Percentiles rank a stretch among this genome's conserved stretches.
Conservation (phyloP, 2,329 filamentous ascomycete genomes). For the Sarocladiaceae sp. region DNA sequence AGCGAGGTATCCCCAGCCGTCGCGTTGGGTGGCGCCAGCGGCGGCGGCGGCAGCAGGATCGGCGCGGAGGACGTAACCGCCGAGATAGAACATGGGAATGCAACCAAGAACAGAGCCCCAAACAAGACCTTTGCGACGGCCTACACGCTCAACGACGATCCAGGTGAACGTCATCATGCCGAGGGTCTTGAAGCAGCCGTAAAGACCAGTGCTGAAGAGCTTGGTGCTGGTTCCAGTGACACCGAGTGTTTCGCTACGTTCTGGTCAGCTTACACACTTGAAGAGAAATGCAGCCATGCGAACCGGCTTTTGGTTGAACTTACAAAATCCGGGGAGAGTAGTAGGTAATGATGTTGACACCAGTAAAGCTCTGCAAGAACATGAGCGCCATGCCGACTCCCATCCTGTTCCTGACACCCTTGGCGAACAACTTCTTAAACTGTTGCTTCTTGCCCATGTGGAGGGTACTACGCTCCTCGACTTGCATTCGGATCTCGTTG, state of each 20-base stretch:
- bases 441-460: slow-evolving; percentile 23
- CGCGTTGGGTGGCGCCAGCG: slow-evolving; percentile 37
- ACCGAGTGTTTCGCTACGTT: slow-evolving; percentile 25
- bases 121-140: slow-evolving; percentile 44
- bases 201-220: slow-evolving; percentile 36
- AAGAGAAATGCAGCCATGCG: too few relatives aligned
- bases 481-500: slow-evolving; percentile 47
- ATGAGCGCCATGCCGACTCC: slow-evolving; percentile 44
- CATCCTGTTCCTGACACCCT: slow-evolving; percentile 35
- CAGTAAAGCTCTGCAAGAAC: slow-evolving; percentile 29
- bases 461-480: slow-evolving; percentile 34
- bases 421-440: slow-evolving; percentile 29
- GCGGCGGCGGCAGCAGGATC: slow-evolving; percentile 35
- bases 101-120: slow-evolving; percentile 30
- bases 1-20: slow-evolving; percentile 37
- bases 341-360: slow-evolving; percentile 59
- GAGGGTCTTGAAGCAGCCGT: slow-evolving; percentile 33
- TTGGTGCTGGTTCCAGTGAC: slow-evolving; percentile 26
- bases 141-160: slow-evolving; percentile 42
- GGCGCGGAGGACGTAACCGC: slow-evolving; percentile 28
- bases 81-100: slow-evolving; percentile 36
- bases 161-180: slow-evolving; percentile 35
- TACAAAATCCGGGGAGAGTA: slow-evolving; percentile 24
- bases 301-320: too few relatives aligned
- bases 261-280: too few relatives aligned